Percentiles rank a stretch among this genome's conserved stretches.
Conservation (phyloP, 176 grass and related monocot species). For the Bromus sterilis region DNA sequence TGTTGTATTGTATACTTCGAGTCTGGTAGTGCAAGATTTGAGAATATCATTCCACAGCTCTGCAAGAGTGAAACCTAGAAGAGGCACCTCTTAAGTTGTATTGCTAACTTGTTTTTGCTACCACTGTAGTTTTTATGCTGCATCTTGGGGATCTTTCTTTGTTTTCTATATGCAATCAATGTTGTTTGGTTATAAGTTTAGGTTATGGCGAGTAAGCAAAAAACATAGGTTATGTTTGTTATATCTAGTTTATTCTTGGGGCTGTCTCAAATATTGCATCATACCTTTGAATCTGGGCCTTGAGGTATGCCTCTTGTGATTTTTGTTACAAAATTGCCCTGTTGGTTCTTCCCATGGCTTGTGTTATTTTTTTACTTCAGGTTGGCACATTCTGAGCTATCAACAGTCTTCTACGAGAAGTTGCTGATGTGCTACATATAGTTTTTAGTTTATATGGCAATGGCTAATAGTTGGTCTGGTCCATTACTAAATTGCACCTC, state of each 20-base stretch:
- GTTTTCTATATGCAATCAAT: not conserved
- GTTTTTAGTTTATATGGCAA: too few relatives aligned
- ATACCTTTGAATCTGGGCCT: slow-evolving; percentile 97
- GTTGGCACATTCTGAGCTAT: slow-evolving; percentile 96
- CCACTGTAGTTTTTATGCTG: not conserved
- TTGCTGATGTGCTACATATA: too few relatives aligned
- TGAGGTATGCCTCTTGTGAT: slow-evolving; percentile 57
- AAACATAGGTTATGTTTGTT: not conserved
- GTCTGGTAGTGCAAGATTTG: not conserved
- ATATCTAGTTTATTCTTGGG: slow-evolving; percentile 69
- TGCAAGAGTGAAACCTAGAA: not conserved
- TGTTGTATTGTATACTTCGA: not conserved
- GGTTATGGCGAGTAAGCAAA: not conserved
- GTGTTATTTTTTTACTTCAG: slow-evolving; percentile 52
- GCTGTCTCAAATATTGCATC: slow-evolving; percentile 98
- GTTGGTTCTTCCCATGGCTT: slow-evolving; percentile 21
- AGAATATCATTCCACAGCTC: not conserved
- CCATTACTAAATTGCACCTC: too few relatives aligned
- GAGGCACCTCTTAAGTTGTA: not conserved
- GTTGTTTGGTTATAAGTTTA: not conserved
- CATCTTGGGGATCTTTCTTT: not conserved
- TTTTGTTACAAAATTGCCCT: not conserved
- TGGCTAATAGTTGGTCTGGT: too few relatives aligned
- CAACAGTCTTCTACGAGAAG: slow-evolving; percentile 99
- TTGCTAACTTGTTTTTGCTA: not conserved